Conservation (phyloP, 441 rosid genomes). For the Brassica hybrid region DNA sequence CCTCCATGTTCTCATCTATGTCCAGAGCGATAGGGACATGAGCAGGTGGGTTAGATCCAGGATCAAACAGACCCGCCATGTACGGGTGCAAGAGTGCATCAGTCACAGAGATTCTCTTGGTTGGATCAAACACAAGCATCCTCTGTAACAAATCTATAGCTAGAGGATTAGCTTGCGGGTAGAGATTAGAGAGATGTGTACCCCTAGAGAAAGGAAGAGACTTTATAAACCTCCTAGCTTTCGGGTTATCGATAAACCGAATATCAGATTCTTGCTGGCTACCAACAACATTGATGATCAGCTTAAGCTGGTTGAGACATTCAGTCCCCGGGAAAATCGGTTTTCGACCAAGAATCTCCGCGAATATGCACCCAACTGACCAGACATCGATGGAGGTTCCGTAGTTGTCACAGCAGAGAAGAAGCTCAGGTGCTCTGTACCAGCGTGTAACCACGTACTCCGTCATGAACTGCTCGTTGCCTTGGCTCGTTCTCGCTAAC, state of each 20-base stretch:
- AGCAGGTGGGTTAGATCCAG: conserved; percentile 54
- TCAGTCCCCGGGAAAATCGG: conserved; percentile 67
- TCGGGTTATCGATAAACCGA: conserved; percentile 58
- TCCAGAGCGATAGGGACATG: conserved; percentile 58
- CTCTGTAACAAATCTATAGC: conserved; percentile 65
- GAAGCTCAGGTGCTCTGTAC: conserved; percentile 74
- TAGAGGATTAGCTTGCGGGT: conserved; percentile 68
- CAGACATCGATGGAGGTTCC: conserved; percentile 64
- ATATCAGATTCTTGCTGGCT: conserved; percentile 58
- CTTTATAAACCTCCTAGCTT: conserved; percentile 60
- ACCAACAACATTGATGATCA: conserved; percentile 59
- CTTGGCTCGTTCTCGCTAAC: conserved; percentile 63
- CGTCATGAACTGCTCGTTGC: conserved; percentile 66
- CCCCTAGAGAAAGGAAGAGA: conserved; percentile 62
- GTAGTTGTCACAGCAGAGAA: conserved; percentile 67
- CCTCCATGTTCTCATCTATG: conserved; percentile 61
- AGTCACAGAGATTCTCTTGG: conserved; percentile 62
- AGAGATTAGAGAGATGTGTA: conserved; percentile 52
- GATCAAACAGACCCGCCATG: conserved; percentile 64
- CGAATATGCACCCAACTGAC: conserved; percentile 75
- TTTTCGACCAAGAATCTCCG: conserved; percentile 61
- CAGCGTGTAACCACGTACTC: conserved; percentile 70
- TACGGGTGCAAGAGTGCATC: conserved; percentile 71
- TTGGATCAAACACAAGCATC: conserved; percentile 72
- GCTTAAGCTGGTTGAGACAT: conserved; percentile 57